Conservation (phyloP, 2,329 filamentous ascomycete genomes). For the Fusarium albidum region DNA sequence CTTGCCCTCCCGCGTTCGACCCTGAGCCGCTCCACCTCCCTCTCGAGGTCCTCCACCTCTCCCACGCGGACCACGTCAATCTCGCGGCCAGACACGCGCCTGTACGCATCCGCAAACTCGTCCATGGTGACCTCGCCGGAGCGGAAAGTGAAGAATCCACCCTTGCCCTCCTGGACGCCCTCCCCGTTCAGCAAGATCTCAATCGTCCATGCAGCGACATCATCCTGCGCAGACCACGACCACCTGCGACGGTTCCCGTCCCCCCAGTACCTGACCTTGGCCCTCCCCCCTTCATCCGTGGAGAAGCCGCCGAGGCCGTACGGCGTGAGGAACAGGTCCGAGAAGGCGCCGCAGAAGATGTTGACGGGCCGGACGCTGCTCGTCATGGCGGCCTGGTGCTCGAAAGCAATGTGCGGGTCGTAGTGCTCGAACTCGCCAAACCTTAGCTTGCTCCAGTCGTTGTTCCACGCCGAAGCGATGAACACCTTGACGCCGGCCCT, state of each 20-base stretch:
- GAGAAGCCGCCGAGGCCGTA: neutral
- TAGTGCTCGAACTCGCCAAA: constrained; percentile 10
- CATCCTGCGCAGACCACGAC: constrained; percentile 1
- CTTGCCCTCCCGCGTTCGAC: neutral
- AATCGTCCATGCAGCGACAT: constrained; percentile 8
- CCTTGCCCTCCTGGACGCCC: neutral
- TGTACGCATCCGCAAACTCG: neutral
- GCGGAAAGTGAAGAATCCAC: neutral
- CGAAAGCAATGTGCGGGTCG: constrained; percentile 5
- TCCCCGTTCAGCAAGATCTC: neutral
- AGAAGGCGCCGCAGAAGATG: neutral
- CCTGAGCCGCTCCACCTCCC: neutral
- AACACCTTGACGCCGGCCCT: constrained; percentile 10
- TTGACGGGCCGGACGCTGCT: constrained; percentile 4
- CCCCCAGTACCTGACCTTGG: constrained; percentile 1
- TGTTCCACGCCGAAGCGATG: constrained; percentile 6
- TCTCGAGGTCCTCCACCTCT: neutral
- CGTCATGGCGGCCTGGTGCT: constrained; percentile 3
- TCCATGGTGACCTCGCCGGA: constrained; percentile 1
- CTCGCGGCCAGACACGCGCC: neutral
- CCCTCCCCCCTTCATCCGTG: neutral
- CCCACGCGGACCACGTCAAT: neutral
- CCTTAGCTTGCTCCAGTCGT: constrained; percentile 6
- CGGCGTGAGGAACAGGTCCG: neutral
- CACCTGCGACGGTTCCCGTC: neutral